Evolutionary conservation across 192 early-diverging fungal genomes (phyloP).

Genomic region (Chytriomyces confervae): DNA sequence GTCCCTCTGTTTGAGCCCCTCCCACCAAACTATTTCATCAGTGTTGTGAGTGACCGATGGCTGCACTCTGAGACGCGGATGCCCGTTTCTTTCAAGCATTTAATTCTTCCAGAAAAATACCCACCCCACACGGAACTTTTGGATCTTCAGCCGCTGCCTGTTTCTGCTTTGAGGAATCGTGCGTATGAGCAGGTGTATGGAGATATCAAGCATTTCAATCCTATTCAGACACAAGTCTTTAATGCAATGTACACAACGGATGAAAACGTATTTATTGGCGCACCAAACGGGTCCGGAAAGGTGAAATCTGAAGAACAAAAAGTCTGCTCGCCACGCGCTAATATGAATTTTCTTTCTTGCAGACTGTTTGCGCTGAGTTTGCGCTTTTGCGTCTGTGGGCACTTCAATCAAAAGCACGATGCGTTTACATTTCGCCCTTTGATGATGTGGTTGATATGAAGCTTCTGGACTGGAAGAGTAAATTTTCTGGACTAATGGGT

Average conservation of each 20-base stretch:
- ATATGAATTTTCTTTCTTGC: not conserved
- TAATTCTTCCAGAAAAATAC: slow-evolving; percentile 92
- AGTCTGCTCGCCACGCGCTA: not conserved
- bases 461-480: slow-evolving; percentile 78
- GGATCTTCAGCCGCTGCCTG: slow-evolving; percentile 89
- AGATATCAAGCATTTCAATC: slow-evolving; percentile 78
- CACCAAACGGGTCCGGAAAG: slow-evolving; percentile 93
- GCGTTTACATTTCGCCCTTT: slow-evolving; percentile 91
- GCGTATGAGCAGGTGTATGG: slow-evolving; percentile 76
- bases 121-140: slow-evolving; percentile 93
- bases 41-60: slow-evolving; percentile 94
- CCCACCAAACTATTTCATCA: slow-evolving; percentile 96
- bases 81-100: slow-evolving; percentile 90
- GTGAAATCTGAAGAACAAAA: slow-evolving; percentile 25
- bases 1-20: slow-evolving; percentile 90
- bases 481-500: slow-evolving; percentile 80
- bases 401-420: slow-evolving; percentile 63
- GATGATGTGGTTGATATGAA: slow-evolving; percentile 81
- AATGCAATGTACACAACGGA: slow-evolving; percentile 84
- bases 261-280: slow-evolving; percentile 90
- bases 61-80: slow-evolving; percentile 87
- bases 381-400: slow-evolving; percentile 90
- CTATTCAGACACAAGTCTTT: slow-evolving; percentile 96
- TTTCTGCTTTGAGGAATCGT: slow-evolving; percentile 76
- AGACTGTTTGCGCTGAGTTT: slow-evolving; percentile 92